Base-by-base conservation (phyloP, 1,284 basidiomycete genomes). In the Cutaneotrichosporon curvatum region DNA sequence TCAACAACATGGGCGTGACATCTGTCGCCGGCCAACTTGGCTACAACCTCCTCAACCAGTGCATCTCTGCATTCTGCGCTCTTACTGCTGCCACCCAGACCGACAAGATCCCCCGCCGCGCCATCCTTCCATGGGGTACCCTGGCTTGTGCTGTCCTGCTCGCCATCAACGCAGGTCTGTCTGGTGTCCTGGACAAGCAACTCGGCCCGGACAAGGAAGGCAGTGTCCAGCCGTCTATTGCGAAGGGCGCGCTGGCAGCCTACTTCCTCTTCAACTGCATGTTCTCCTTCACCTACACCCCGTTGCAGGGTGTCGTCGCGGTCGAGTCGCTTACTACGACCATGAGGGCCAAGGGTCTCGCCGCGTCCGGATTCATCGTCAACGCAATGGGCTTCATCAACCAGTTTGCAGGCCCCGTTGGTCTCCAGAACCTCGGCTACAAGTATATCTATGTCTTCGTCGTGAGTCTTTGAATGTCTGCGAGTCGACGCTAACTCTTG, bases 251-350 rank as follows among this genome's bases (percentile, higher is more conserved):
- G 6, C 47, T 52, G 21, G 51, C 51, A n/a, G 63, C 57, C 6
- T 74, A 61, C 56, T 71, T 80, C 70, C 41, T 64, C 34, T 61
- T 62, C 59, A 60, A 60, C 58, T 55, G 49, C 37, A 19, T 45
- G n/a, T 49, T 37, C 42, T 51, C 47, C 3, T 44, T 46, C 41
- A 51, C 47, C 46, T 51, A 55, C 47, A 55, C 53, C 3, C 53
- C 54, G 87, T 60, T 52, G 44, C 58, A 32, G 58, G 51, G 57
- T 10, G 87, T 96, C 16, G 89, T 84, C 66, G 90, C 91, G 3
- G 91, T 89, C 11, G 91, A 96, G 74, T 92, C 91, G 0, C 78
- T 92, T 33, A 75, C 87, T 15, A 92, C 88, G 0, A 81, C 85
- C 63, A 92, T 94, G 88, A 95, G 91, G 87, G 79, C 79, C 9